phyloP scores from a whole-genome alignment of 192 early-diverging fungal species.

The Coemansia sp. region DNA sequence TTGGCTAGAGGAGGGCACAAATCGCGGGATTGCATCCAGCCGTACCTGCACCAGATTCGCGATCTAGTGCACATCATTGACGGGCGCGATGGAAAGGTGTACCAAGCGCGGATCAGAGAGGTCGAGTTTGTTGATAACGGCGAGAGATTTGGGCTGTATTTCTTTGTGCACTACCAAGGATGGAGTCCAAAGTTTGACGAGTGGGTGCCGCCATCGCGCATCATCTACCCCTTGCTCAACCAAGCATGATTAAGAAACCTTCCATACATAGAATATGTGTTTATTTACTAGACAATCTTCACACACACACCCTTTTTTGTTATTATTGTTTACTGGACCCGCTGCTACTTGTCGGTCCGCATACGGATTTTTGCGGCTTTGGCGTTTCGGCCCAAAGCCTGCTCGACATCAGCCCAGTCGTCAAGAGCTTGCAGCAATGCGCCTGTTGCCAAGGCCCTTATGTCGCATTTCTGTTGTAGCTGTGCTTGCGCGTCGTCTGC shows the following conservation, averaged over 20 bases:
- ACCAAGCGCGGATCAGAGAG: constrained; percentile 23
- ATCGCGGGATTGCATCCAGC: constrained; percentile 23
- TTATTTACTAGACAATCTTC: no score
- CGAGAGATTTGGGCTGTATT: constrained; percentile 36
- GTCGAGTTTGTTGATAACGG: constrained; percentile 23
- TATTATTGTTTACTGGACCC: not conserved
- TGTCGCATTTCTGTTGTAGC: not conserved
- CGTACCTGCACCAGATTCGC: constrained; percentile 26
- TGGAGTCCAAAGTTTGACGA: constrained; percentile 50
- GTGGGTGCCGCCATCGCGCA: constrained; percentile 48
- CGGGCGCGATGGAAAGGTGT: constrained; percentile 36
- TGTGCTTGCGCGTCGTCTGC: not conserved
- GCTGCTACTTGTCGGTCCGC: constrained; percentile 14
- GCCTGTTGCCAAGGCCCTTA: not conserved
- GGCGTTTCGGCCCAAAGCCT: constrained; percentile 20
- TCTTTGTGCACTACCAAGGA: constrained; percentile 43
- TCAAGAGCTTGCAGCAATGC: constrained; percentile 3
- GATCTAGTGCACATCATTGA: constrained; percentile 27
- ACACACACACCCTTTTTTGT: no score
- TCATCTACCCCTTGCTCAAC: constrained; percentile 27
- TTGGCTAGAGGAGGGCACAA: not conserved
- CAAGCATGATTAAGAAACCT: no score
- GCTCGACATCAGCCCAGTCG: constrained; percentile 37
- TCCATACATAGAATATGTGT: no score
- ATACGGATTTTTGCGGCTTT: constrained; percentile 18